Percentiles rank a stretch among this genome's conserved stretches.
These are phyloP conservation scores for Exophiala phaeomuriformis DNA, from an alignment of 2,329 filamentous ascomycete species.

Conservation along the genomic window DNA sequence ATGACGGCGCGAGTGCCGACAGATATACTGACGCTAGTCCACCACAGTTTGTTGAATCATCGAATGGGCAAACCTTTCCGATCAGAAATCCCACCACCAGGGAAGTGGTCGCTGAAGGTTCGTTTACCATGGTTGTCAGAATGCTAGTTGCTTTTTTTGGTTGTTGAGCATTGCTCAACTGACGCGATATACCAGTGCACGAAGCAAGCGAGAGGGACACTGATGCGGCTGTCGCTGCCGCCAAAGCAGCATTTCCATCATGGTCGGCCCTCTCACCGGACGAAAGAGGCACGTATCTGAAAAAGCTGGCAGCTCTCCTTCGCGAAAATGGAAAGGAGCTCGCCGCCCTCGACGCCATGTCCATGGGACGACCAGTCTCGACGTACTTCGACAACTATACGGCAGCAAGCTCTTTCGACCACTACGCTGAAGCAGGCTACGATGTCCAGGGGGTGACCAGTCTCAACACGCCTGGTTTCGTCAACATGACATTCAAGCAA, in stretches of 20 bases:
- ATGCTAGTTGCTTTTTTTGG: too few species aligned
- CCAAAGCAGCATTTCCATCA: constrained; percentile 34
- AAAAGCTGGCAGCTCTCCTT: constrained; percentile 32
- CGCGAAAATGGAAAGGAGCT: constrained; percentile 30
- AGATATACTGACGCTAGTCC: not conserved
- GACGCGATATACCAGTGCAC: constrained; percentile 24
- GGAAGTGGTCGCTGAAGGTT: constrained; percentile 30
- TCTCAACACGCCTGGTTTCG: constrained; percentile 20
- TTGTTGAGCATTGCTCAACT: too few species aligned
- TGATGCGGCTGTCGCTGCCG: constrained; percentile 34
- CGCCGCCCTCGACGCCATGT: constrained; percentile 33
- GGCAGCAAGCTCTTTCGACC: constrained; percentile 14
- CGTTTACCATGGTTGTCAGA: not conserved
- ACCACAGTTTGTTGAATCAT: constrained; percentile 28
- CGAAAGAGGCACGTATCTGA: constrained; percentile 31
- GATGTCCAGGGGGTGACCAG: constrained; percentile 25
- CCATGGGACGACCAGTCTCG: constrained; percentile 32
- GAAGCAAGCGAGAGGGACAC: constrained; percentile 32
- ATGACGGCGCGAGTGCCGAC: not conserved
- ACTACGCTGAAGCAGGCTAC: constrained; percentile 20
- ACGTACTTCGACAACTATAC: constrained; percentile 16
- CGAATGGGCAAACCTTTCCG: constrained; percentile 29
- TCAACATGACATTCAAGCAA: constrained; percentile 23
- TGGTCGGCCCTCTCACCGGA: constrained; percentile 35
- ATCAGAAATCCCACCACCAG: constrained; percentile 30